Percentiles rank a stretch among this genome's conserved stretches.
phyloP scores from a whole-genome alignment of 163 green algal species.

The Prototheca wickerhamii region DNA sequence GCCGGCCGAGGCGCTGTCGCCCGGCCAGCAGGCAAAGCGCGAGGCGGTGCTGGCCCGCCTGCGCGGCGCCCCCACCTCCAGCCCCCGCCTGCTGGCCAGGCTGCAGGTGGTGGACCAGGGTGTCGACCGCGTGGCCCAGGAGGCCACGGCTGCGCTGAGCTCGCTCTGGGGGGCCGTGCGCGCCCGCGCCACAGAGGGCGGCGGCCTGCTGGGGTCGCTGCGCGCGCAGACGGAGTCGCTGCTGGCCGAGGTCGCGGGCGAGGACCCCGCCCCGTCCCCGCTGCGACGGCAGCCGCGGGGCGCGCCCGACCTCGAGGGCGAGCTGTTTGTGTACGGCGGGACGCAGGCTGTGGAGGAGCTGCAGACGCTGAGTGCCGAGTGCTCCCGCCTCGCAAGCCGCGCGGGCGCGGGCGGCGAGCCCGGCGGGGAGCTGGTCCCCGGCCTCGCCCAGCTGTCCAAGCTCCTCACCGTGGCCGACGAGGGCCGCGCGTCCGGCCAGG shows the following conservation, averaged over 20 bases:
- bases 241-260: constrained; percentile 2
- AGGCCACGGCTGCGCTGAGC: constrained; percentile 1
- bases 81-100: not conserved
- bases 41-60: constrained; percentile 14
- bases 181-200: no score
- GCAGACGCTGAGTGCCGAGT: constrained; percentile 14
- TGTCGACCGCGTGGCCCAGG: not conserved
- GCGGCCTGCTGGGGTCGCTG: constrained; percentile 12
- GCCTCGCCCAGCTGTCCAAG: not conserved
- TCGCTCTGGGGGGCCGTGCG: constrained; percentile 17
- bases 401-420: not conserved
- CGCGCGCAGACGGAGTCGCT: constrained; percentile 7
- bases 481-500: no score
- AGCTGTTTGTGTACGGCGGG: constrained; percentile 16
- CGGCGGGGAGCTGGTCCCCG: not conserved
- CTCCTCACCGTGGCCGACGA: not conserved
- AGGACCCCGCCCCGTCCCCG: not conserved
- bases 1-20: constrained; percentile 6
- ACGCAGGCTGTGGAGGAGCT: constrained; percentile 14
- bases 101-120: constrained; percentile 10
- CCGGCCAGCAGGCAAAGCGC: constrained; percentile 5
- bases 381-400: not conserved
- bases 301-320: constrained; percentile 11
- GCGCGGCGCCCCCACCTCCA: not conserved
- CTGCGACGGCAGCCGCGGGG: no score